Evolutionary conservation across 2,329 filamentous ascomycete species (phyloP), one percentile per base, ranked within the genome.

Genomic region (Alternaria conjuncta): DNA sequence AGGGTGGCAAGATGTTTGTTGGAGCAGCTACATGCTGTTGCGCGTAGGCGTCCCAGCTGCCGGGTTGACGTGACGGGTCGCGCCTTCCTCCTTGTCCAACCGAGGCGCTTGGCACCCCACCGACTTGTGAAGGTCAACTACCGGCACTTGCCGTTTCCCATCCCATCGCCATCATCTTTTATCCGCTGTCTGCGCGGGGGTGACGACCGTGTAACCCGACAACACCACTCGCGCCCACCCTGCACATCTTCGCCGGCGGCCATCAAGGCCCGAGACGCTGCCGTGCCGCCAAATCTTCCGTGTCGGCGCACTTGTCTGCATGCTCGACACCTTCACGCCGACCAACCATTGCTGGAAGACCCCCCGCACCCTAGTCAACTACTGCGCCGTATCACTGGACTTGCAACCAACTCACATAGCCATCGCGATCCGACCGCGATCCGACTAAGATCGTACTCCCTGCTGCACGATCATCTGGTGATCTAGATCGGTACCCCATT

Each of bases 51-150:
- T 62, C 59, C 53, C 63, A 41, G 46, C 44, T 32, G 60, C 55
- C 62, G 56, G 64, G 56, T 61, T 49, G 57, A 64, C 62, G 62
- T 63, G 55, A 71, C 55, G 54, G 53, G 60, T 64, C 65, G 69
- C 67, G 61, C 67, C 63, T 62, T 56, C 59, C 61, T 65, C 51
- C 59, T 60, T 49, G 59, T 41, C 54, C 36, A 43, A 25, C 56
- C 56, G 36, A 60, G 20, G 43, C 50, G 61, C 70, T 72, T 72
- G 70, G 70, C 70, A 61, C 25, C 43, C 43, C 47, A 41, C 56
- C 23, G 25, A 26, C 3, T 21, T 44, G 49, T 57, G 45, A 59
- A 55, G 50, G 49, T 55, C 47, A 47, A 32, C 54, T n/a, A 46
- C 43, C 15, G 41, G 54, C 6, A 56, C 54, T 12, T 43, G 41